These are phyloP conservation scores for Pleurotus tuoliensis DNA, from an alignment of 768 basidiomycete species.

Conservation along the genomic window DNA sequence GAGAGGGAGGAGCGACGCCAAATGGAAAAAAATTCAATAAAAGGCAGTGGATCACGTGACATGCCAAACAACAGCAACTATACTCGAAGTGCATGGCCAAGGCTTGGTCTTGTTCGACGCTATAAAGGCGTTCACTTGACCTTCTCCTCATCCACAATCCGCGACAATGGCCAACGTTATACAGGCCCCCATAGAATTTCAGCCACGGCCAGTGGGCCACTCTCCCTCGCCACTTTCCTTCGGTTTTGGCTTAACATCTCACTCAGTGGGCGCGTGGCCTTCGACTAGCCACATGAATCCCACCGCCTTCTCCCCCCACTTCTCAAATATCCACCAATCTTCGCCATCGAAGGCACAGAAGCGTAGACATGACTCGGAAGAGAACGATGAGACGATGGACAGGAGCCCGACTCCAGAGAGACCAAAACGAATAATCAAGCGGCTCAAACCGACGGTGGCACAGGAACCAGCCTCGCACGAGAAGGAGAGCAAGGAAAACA, in stretches of 20 bases:
- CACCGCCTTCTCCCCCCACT: conserved; percentile 51
- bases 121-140: neutral
- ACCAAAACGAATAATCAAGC: conserved; percentile 46
- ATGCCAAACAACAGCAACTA: conserved; percentile 1
- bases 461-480: conserved; percentile 32
- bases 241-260: conserved; percentile 60
- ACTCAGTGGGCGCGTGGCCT: conserved; percentile 47
- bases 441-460: conserved; percentile 52
- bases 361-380: conserved; percentile 65
- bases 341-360: conserved; percentile 46
- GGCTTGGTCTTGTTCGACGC: neutral
- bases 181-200: conserved; percentile 62
- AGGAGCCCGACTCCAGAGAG: conserved; percentile 82
- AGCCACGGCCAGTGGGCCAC: conserved; percentile 54
- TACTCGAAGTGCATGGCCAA: conserved; percentile 8
- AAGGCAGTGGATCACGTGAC: conserved; percentile 10
- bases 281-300: conserved; percentile 40
- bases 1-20: no score
- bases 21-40: conserved; percentile 11
- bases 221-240: conserved; percentile 67
- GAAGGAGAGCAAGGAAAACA: conserved; percentile 45
- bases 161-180: conserved; percentile 67
- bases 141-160: conserved; percentile 17
- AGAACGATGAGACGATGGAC: conserved; percentile 75
- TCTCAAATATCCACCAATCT: conserved; percentile 45